Base-by-base conservation (phyloP, 805 yeast genomes). In the Metschnikowia gelsemii region DNA sequence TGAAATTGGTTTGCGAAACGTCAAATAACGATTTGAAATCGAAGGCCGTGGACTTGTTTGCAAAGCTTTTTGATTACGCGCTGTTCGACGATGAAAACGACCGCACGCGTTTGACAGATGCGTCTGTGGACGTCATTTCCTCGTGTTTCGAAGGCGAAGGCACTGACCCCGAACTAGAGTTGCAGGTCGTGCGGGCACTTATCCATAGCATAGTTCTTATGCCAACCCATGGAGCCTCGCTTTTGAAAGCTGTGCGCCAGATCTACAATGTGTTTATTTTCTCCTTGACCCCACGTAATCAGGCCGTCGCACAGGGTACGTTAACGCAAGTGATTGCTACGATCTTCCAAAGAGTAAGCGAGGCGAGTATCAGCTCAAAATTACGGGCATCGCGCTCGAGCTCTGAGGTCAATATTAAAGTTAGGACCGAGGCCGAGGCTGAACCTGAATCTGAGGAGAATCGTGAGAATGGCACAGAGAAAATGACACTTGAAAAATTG, bases 221-320 rank as follows among this genome's bases (percentile, higher is more conserved):
- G 62, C 86, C 90, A 20, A 87, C 89, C 16, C 99, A 93, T 58
- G 98, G 98, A 2, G 86, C 89, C 7, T 79, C 90, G 1, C 70
- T 93, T 38, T 70, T 93, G 47, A 87, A 86, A 57, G 97, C 98
- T 0, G 83, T 95, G 26, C 79, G 98, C 62, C 96, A 87, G 56
- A 87, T 91, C 20, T 93, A 93, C 68, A 90, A 89, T 59, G 86
- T 95, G 20, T 95, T 91, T 57, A 83, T 93, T 30, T 75, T 87
- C 42, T 88, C 97, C 0, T 71, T 85, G 45, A 80, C 84, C 14
- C 80, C 91, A 3, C 71, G 85, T 19, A 91, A 89, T 58, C 99
- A 93, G 64, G 86, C 89, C 1, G 82, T 90, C 45, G 98, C 99
- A 0, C 98, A 95, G 68, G 98, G 96, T 1, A 84, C 93, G 6